These are phyloP conservation scores for Amesomyces nigricolor DNA, from an alignment of 2,329 filamentous ascomycete species.

Conservation along the genomic window DNA sequence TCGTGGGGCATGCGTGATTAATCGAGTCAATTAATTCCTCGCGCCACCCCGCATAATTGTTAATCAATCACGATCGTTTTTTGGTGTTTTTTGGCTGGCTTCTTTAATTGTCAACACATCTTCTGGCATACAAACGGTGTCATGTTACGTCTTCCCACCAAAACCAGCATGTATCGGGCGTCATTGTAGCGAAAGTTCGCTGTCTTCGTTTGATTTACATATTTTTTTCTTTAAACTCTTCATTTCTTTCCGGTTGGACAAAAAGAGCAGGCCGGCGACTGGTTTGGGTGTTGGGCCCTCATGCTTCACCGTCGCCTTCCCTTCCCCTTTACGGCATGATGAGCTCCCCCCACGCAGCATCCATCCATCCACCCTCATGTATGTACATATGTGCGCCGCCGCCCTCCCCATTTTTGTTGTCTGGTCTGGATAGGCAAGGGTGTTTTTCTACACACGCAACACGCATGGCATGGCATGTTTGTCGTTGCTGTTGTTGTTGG, in stretches of 20 bases:
- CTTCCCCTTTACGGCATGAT: background rate
- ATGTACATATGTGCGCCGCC: too few species aligned
- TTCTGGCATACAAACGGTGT: slow-evolving; percentile 1
- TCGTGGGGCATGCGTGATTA: slow-evolving; percentile 49
- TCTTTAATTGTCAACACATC: background rate
- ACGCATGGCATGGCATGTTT: slow-evolving; percentile 10
- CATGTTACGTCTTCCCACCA: slow-evolving; percentile 5
- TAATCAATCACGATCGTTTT: slow-evolving; percentile 10
- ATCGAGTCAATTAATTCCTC: background rate
- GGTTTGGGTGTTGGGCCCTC: background rate
- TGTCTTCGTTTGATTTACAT: background rate
- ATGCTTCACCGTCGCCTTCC: background rate
- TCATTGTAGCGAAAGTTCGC: slow-evolving; percentile 12
- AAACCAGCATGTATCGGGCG: slow-evolving; percentile 16
- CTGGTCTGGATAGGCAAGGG: slow-evolving; percentile 3
- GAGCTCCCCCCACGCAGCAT: slow-evolving; percentile 8
- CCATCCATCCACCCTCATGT: background rate
- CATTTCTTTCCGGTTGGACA: background rate
- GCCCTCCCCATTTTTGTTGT: background rate
- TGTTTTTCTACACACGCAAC: background rate
- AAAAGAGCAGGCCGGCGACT: slow-evolving; percentile 2
- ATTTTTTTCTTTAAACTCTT: background rate
- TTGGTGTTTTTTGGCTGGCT: slow-evolving; percentile 3
- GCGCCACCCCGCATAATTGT: background rate
- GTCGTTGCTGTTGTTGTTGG: background rate